Conservation (phyloP, 371 early-diverging fungal genomes). For the Zancudomyces culisetae region DNA sequence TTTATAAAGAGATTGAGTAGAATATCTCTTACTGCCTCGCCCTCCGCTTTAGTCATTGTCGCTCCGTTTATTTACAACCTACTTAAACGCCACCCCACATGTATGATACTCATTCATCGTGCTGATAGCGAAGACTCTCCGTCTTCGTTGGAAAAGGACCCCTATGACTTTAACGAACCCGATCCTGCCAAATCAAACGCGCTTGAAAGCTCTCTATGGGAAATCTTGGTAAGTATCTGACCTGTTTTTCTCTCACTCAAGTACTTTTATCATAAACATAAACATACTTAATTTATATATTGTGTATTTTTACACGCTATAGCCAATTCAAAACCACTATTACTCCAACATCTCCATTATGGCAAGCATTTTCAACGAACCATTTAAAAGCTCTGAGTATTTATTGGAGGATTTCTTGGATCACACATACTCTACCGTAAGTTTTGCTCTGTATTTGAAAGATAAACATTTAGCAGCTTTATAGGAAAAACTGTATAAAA, state of each 20-base stretch:
- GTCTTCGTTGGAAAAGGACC: slow-evolving; percentile 25
- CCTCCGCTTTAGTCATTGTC: slow-evolving; percentile 57
- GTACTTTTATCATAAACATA: no score
- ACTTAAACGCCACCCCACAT: slow-evolving; percentile 70
- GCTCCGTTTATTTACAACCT: slow-evolving; percentile 81
- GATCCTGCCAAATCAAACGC: slow-evolving; percentile 69
- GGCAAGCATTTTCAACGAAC: slow-evolving; percentile 65
- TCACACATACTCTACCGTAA: slow-evolving; percentile 69
- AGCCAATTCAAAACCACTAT: slow-evolving; percentile 64
- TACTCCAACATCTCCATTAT: slow-evolving; percentile 64
- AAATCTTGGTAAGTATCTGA: no score
- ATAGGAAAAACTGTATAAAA: background rate
- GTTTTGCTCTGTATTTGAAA: no score
- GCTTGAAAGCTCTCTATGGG: slow-evolving; percentile 80
- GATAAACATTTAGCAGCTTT: background rate
- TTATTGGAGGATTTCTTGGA: slow-evolving; percentile 86
- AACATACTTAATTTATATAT: no score
- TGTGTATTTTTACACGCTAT: no score
- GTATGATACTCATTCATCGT: slow-evolving; percentile 68
- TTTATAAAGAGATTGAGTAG: slow-evolving; percentile 82
- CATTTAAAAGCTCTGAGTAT: slow-evolving; percentile 64
- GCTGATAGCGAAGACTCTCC: slow-evolving; percentile 7
- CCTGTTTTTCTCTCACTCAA: no score
- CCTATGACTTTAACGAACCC: slow-evolving; percentile 36
- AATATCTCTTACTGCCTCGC: slow-evolving; percentile 61